Conservation (phyloP, 345 rosid genomes). For the Aurinia saxatilis region DNA sequence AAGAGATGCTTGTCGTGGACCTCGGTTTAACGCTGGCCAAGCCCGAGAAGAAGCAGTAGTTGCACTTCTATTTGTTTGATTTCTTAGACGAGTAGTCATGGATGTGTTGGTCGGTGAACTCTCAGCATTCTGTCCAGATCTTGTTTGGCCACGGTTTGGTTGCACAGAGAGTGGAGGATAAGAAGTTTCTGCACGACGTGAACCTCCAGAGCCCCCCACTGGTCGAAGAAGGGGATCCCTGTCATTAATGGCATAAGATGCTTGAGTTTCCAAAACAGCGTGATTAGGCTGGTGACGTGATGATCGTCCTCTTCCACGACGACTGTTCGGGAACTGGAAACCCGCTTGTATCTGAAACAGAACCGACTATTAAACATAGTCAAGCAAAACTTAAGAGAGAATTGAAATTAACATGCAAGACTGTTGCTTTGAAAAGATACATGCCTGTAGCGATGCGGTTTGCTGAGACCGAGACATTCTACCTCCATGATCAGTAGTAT, state of each 20-base stretch:
- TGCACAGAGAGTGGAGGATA: conserved; percentile 70
- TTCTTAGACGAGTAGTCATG: conserved; percentile 52
- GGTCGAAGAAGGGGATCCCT: conserved; percentile 48
- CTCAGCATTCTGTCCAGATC: conserved; percentile 35
- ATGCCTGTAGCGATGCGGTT: conserved; percentile 69
- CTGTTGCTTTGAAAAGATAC: conserved; percentile 6
- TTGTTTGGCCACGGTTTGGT: conserved; percentile 32
- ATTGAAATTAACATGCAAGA: not conserved
- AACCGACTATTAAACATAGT: not conserved
- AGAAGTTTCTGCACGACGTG: conserved; percentile 51
- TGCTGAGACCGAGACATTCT: conserved; percentile 79
- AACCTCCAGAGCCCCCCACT: conserved; percentile 45
- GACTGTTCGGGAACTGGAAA: conserved; percentile 59
- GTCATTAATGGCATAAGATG: conserved; percentile 18
- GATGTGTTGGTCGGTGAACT: conserved; percentile 33
- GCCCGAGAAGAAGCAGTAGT: conserved; percentile 38
- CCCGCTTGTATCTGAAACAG: conserved; percentile 60
- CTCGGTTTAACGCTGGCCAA: conserved; percentile 48
- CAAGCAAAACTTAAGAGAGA: not conserved
- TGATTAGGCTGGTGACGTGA: conserved; percentile 38
- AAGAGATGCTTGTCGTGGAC: conserved; percentile 23
- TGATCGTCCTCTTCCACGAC: conserved; percentile 52
- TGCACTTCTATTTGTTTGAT: conserved; percentile 33
- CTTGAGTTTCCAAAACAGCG: not conserved
- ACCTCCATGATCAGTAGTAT: conserved; percentile 78